These are phyloP conservation scores for Starmerella bombi DNA, from an alignment of 805 yeast species.

Conservation along the genomic window DNA sequence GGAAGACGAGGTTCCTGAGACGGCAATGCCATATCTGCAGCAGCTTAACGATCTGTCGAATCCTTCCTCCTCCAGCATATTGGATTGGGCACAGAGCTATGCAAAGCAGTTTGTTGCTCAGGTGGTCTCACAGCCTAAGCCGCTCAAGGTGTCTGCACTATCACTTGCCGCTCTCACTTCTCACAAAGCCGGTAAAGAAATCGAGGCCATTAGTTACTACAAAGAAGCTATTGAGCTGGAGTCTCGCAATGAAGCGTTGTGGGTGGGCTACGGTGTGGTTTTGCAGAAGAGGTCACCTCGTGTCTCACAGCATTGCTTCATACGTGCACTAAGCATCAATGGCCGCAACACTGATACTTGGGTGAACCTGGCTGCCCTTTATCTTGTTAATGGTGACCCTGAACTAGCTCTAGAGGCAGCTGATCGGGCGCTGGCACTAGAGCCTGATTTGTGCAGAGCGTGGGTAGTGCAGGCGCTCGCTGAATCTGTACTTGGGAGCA, in stretches of 20 bases:
- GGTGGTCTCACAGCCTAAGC: conserved; percentile 16
- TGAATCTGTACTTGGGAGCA: conserved; percentile 23
- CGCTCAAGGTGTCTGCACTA: conserved; percentile 31
- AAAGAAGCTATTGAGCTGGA: conserved; percentile 63
- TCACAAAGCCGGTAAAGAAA: conserved; percentile 28
- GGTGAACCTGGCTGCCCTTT: conserved; percentile 71
- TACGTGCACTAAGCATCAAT: conserved; percentile 62
- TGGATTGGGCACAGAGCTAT: background rate
- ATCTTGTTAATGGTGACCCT: conserved; percentile 51
- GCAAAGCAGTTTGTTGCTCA: conserved; percentile 2
- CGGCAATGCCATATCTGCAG: no score
- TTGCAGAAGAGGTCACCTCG: conserved; percentile 49
- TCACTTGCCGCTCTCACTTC: conserved; percentile 59
- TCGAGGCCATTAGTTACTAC: conserved; percentile 41
- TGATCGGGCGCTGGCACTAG: conserved; percentile 59
- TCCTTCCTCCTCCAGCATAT: background rate
- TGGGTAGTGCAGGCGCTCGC: conserved; percentile 82
- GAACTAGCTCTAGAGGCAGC: conserved; percentile 64
- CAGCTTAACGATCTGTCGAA: background rate
- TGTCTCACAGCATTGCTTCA: conserved; percentile 85
- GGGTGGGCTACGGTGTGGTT: conserved; percentile 77
- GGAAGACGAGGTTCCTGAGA: background rate
- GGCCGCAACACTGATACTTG: conserved; percentile 57
- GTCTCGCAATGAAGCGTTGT: conserved; percentile 51
- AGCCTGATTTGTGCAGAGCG: conserved; percentile 60